Evolutionary conservation across 805 yeast genomes (phyloP).

Genomic region (Saccharomyces kudriavzevii): DNA sequence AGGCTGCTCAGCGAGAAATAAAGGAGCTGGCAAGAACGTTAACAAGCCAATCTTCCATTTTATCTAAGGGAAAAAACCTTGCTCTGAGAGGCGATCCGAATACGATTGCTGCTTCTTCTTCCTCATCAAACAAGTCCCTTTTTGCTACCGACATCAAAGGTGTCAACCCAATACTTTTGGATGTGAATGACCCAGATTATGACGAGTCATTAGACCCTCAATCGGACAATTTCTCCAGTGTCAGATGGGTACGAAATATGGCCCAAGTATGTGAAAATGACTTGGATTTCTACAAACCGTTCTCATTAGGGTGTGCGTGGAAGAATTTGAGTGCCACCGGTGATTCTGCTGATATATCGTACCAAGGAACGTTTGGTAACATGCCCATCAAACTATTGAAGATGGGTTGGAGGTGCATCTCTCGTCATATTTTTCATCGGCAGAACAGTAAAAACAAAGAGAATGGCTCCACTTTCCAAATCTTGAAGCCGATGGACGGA

Average conservation of each 20-base stretch:
- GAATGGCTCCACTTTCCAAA: conserved; percentile 36
- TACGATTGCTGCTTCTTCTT: background rate
- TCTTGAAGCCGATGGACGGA: conserved; percentile 49
- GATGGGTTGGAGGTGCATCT: conserved; percentile 16
- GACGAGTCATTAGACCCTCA: conserved; percentile 48
- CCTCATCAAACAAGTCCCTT: conserved; percentile 6
- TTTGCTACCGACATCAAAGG: conserved; percentile 12
- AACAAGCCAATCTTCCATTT: conserved; percentile 9
- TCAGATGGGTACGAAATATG: conserved; percentile 61
- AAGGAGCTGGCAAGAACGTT: conserved; percentile 36
- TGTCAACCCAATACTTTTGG: conserved; percentile 21
- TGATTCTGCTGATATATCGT: conserved; percentile 59
- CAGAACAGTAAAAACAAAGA: conserved; percentile 8
- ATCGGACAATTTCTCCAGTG: conserved; percentile 48
- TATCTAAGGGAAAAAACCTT: background rate
- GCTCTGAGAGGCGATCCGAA: background rate
- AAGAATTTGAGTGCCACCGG: conserved; percentile 54
- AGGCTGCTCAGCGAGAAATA: conserved; percentile 29
- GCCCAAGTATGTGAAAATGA: conserved; percentile 45
- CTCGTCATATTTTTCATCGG: background rate
- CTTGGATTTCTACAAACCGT: conserved; percentile 55
- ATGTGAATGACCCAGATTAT: conserved; percentile 14
- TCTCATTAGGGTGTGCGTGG: conserved; percentile 52
- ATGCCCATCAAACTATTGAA: conserved; percentile 27
- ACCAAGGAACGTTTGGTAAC: conserved; percentile 51